Percentiles rank a stretch among this genome's conserved stretches.
These are phyloP conservation scores for Polygonum maritimum DNA, from an alignment of 148 eudicot species.

Conservation along the genomic window DNA sequence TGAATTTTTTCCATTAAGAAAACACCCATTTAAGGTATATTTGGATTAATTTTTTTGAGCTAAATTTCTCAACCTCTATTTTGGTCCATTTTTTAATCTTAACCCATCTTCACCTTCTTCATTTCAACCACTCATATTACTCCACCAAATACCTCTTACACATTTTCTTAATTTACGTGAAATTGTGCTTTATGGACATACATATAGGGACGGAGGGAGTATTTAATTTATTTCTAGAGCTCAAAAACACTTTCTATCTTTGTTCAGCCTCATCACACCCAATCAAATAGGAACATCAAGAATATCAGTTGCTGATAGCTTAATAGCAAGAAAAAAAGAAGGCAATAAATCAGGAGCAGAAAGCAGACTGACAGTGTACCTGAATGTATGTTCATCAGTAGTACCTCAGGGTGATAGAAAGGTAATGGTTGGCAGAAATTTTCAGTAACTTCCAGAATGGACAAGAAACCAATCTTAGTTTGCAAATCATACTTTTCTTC, in stretches of 20 bases:
- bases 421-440: conserved; percentile 51
- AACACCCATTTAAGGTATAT: no score
- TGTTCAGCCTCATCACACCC: conserved; percentile 1
- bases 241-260: not conserved
- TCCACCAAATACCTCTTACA: no score
- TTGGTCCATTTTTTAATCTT: no score
- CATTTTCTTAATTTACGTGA: no score
- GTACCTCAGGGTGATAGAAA: conserved; percentile 70
- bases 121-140: no score
- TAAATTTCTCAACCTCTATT: no score
- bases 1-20: no score
- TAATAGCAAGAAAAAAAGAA: not conserved
- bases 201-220: no score
- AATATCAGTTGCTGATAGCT: not conserved
- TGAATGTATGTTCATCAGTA: conserved; percentile 60
- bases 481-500: conserved; percentile 17
- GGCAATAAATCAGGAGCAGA: not conserved
- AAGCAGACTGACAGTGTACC: conserved; percentile 31
- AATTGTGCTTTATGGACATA: no score
- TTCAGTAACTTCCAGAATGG: conserved; percentile 50
- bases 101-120: no score
- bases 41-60: no score
- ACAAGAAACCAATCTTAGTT: conserved; percentile 25
- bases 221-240: no score
- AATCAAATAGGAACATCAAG: not conserved